phyloP scores from a whole-genome alignment of 2,329 filamentous ascomycete genomes.

The Paecilomyces fulvus region DNA sequence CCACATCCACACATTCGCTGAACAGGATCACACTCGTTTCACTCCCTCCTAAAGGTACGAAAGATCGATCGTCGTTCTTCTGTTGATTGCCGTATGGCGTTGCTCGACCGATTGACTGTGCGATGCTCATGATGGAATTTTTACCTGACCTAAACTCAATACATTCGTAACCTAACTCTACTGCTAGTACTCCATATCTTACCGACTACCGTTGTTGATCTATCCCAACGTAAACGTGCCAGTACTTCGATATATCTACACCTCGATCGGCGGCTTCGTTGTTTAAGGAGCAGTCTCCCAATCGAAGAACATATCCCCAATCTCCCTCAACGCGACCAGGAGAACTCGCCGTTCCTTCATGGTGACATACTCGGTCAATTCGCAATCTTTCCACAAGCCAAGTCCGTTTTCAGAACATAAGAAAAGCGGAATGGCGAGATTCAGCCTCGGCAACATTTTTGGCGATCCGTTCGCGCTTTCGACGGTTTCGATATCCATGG shows the following conservation, averaged over 20 bases:
- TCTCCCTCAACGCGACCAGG: not conserved
- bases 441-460: constrained; percentile 80
- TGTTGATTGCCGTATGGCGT: not conserved
- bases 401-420: constrained; percentile 10
- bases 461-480: constrained; percentile 94
- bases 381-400: constrained; percentile 14
- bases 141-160: not conserved
- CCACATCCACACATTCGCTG: constrained; percentile 6
- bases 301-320: not conserved
- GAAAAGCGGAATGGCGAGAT: constrained; percentile 38
- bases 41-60: constrained; percentile 1
- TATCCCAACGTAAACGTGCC: not conserved
- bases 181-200: not conserved
- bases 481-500: constrained; percentile 82
- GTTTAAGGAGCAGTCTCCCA: not conserved
- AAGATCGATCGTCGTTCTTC: constrained; percentile 3
- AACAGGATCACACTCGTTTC: constrained; percentile 8
- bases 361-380: constrained; percentile 14
- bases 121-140: not conserved
- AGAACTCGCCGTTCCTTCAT: constrained; percentile 9
- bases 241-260: not conserved
- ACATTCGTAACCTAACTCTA: not conserved
- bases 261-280: not conserved
- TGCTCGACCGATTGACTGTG: not conserved
- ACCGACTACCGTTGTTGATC: no score